Evolutionary conservation across 257 asterid species (phyloP).

Genomic region (Solanum megistacrolobum): DNA sequence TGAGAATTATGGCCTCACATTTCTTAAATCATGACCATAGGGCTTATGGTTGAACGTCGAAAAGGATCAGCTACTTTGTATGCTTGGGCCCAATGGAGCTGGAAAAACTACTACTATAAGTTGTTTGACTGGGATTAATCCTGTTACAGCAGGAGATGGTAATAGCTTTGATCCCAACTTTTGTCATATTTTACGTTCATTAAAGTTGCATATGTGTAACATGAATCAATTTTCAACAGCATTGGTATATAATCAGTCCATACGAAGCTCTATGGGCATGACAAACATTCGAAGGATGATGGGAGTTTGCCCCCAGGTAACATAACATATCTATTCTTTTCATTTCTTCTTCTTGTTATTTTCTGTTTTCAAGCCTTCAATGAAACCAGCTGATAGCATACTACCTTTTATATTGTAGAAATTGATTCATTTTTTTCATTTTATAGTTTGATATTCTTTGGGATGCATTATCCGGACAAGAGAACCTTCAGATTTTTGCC

Average conservation of each 20-base stretch:
- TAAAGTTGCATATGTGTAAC: not conserved
- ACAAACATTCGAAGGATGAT: conserved; percentile 70
- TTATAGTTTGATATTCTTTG: conserved; percentile 83
- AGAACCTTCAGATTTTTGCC: conserved; percentile 81
- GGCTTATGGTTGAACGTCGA: conserved; percentile 86
- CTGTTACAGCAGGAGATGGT: conserved; percentile 93
- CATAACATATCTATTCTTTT: conserved; percentile 8
- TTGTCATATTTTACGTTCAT: not conserved
- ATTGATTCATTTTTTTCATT: not conserved
- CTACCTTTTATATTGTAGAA: not conserved
- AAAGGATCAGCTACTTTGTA: conserved; percentile 88
- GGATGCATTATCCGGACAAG: conserved; percentile 81
- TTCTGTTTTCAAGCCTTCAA: not conserved
- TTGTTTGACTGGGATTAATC: conserved; percentile 89
- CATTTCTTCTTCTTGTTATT: not conserved
- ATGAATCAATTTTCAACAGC: conserved; percentile 39
- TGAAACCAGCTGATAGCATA: not conserved
- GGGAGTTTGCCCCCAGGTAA: conserved; percentile 95
- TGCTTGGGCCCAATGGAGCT: conserved; percentile 96
- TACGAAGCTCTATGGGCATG: conserved; percentile 75
- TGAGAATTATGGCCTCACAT: not conserved
- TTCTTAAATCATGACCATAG: conserved; percentile 24
- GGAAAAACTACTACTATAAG: conserved; percentile 86
- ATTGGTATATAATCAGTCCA: conserved; percentile 64
- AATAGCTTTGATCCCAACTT: conserved; percentile 9